Conservation (phyloP, 108 stramenopile species). For the Pseudonitzschia delicatissima region DNA sequence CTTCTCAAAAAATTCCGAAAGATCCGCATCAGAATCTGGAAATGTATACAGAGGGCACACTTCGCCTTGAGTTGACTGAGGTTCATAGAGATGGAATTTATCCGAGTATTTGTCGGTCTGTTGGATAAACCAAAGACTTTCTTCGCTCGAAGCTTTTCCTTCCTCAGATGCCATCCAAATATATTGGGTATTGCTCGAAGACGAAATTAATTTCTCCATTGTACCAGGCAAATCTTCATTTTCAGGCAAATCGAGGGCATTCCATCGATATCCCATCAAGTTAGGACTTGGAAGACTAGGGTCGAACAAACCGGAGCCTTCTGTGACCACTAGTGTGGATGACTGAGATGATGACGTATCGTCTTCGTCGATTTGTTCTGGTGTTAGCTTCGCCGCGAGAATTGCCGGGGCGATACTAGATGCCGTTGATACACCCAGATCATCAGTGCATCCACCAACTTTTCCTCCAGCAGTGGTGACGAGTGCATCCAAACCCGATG, state of each 20-base stretch:
- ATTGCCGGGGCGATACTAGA: slow-evolving; percentile 9
- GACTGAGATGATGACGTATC: background rate
- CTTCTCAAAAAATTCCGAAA: background rate
- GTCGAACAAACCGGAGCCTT: slow-evolving; percentile 8
- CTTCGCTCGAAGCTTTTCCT: background rate
- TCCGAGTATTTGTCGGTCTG: background rate
- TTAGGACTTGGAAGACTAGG: background rate
- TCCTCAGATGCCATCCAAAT: slow-evolving; percentile 1
- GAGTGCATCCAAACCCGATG: slow-evolving; percentile 8
- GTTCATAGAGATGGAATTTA: background rate
- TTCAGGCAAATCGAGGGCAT: slow-evolving; percentile 7
- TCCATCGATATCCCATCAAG: slow-evolving; percentile 1
- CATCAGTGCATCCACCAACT: slow-evolving; percentile 6
- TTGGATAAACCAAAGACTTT: background rate
- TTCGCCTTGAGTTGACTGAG: background rate
- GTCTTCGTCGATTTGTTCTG: background rate
- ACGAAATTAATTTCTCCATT: background rate
- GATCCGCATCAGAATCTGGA: background rate
- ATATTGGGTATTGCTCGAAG: background rate
- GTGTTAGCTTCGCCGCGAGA: background rate
- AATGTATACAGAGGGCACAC: background rate
- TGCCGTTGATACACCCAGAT: background rate
- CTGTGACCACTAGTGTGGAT: slow-evolving; percentile 4
- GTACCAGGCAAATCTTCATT: background rate
- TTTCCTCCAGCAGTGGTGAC: slow-evolving; percentile 12